Base-by-base conservation (phyloP, 208 protist genomes). In the Crithidia fasciculata region DNA sequence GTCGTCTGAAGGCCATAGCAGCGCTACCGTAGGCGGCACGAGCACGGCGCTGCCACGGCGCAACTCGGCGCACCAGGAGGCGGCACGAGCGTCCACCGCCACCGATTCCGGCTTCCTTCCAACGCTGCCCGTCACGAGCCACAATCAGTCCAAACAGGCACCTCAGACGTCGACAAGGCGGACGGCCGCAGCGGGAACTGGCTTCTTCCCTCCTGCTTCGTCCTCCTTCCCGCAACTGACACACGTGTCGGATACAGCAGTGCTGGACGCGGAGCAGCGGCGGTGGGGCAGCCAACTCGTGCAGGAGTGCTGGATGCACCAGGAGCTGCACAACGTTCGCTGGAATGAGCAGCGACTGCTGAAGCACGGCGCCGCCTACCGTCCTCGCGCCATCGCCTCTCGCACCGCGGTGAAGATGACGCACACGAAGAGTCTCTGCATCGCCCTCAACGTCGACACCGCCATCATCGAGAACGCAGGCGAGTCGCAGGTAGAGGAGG, bases 231-330 rank as follows among this genome's bases (percentile, higher is more conserved):
- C 82, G 5, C 36, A 45, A 13, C 71, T 83, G 28, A 45, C 71
- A 28, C 76, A 86, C 12, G 66, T 82, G 8, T 74, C 72, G 39
- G 92, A 94, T 71, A 81, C 78, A 5, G 86, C 84, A 41, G 58
- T 96, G 53, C 74, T 91, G 43, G 78, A 78, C 44, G 43, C 71
- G 44, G 92, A 96, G 81, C 84, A 68, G 15, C 74, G 52, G 63
- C 86, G 89, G 39, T 89, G 81, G 83, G 55, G 72, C 49, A 43
- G 56, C 15, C 73, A 82, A 54, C 60, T 78, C 7, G 81, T 89
- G 71, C 91, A 91, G 73, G 88, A 91, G 68, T 74, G 74, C 36
- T 94, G 89, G 88, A 77, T 88, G 70, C 90, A 90, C 52, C 86
- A 88, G 60, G 70, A 76, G 44, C 59, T 74, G 12, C 89, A 83